phyloP scores from a whole-genome alignment of 805 yeast genomes.

The Kurtzmaniella cleridarum region DNA sequence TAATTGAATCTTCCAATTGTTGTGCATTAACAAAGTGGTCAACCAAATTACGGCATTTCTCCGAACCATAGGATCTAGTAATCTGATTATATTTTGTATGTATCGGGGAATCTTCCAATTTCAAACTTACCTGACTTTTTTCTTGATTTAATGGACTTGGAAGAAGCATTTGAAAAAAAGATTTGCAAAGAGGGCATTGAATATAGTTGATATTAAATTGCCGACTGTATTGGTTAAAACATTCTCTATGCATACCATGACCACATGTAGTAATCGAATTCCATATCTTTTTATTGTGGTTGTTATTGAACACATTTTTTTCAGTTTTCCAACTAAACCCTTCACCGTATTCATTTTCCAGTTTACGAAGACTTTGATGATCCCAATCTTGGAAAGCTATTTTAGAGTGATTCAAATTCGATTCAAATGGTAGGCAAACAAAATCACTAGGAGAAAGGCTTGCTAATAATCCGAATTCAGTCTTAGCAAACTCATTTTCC shows the following conservation, averaged over 20 bases:
- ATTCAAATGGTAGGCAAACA: constrained; percentile 38
- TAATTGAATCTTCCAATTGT: constrained; percentile 13
- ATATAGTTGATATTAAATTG: constrained; percentile 17
- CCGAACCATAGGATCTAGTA: constrained; percentile 16
- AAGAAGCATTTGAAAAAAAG: constrained; percentile 38
- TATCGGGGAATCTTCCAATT: constrained; percentile 4
- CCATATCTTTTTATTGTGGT: not conserved
- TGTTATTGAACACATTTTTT: not conserved
- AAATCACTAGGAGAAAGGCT: constrained; percentile 26
- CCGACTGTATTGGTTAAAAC: constrained; percentile 31
- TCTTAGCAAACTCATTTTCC: constrained; percentile 39
- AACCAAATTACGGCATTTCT: constrained; percentile 22
- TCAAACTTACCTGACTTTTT: constrained; percentile 13
- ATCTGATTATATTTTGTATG: constrained; percentile 18
- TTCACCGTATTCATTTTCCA: constrained; percentile 14
- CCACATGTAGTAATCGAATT: constrained; percentile 42
- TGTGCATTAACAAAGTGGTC: constrained; percentile 20
- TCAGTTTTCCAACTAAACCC: constrained; percentile 6
- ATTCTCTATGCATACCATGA: constrained; percentile 47
- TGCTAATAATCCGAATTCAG: constrained; percentile 56
- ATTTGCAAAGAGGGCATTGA: constrained; percentile 49
- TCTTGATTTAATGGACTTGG: constrained; percentile 34
- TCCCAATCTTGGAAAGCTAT: constrained; percentile 19
- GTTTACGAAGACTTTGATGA: constrained; percentile 13
- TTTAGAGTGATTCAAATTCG: constrained; percentile 9